Evolutionary conservation across 2,329 filamentous ascomycete species (phyloP), one percentile per base, ranked within the genome.

Genomic region (Penicillium sp.): DNA sequence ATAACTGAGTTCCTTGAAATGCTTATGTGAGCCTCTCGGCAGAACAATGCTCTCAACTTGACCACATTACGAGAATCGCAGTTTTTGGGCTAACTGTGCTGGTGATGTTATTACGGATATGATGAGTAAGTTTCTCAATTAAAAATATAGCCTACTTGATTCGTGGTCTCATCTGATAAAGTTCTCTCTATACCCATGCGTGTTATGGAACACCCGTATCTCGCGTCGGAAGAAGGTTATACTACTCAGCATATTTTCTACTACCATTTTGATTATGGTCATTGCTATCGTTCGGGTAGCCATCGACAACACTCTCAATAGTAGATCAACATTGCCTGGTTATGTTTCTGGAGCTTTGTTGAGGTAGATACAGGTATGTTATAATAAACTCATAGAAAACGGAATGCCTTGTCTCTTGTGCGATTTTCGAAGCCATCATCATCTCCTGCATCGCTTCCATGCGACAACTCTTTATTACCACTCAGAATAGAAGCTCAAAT

Each of bases 311-410:
- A 57, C 54, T 7, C 57, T 59, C 28, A 53, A 66, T 17, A n/a
- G 37, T 12, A 65, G 13, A 58, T 64, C 12, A 63, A 69, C 47
- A 59, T 67, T 7, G 59, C 61, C 12, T 69, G 65, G 65, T 26
- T 65, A 1, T 65, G 63, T n/a, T 64, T 69, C 19, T 69, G 67
- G 67, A 65, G 60, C 17, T 66, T 62, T 47, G 51, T 69, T 22
- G 67, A 69, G 26, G 62, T 65, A 3, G 56, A 66, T n/a, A 38
- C 60, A 15, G 64, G 62, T 66, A 58, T 37, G 30, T 42, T 19
- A 6, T 37, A 12, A 30, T 2, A 38, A 8, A 9, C 4, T 38
- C 37, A 3, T 30, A 17, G 13, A 7, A 9, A 7, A 1, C 19
- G 19, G 19, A 26, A 5, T 24, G 0, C 12, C 7, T 28, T 3